Evolutionary conservation across 768 basidiomycete species (phyloP).

Genomic region (Tricholoma hemisulphureum): DNA sequence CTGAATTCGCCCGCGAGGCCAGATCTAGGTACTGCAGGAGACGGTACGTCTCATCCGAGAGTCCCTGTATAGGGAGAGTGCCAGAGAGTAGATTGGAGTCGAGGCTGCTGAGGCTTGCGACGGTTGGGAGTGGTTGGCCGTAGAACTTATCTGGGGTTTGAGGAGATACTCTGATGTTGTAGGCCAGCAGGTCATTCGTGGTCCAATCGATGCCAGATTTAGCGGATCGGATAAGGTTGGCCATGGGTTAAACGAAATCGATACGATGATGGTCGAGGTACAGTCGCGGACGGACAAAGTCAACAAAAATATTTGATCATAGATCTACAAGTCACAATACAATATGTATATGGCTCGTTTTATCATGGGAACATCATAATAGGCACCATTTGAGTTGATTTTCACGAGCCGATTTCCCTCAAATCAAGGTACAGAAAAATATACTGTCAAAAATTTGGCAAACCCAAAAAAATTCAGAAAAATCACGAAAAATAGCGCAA

Average conservation of each 20-base stretch:
- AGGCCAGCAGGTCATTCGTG: slow-evolving; percentile 3
- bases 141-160: not conserved
- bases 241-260: not conserved
- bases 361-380: not conserved
- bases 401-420: no score
- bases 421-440: slow-evolving; percentile 1
- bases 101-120: not conserved
- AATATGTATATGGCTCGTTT: not conserved
- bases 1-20: slow-evolving; percentile 8
- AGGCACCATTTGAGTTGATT: no score
- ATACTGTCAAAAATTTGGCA: slow-evolving; percentile 1
- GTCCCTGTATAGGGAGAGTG: not conserved
- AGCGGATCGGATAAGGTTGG: not conserved
- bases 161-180: slow-evolving; percentile 1
- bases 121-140: not conserved
- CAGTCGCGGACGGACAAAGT: slow-evolving; percentile 4
- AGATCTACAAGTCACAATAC: not conserved
- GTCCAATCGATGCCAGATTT: slow-evolving; percentile 2
- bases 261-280: not conserved
- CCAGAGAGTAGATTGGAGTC: not conserved
- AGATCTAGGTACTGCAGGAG: slow-evolving; percentile 17
- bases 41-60: slow-evolving; percentile 14
- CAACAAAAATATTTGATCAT: not conserved
- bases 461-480: slow-evolving; percentile 4
- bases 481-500: slow-evolving; percentile 6